phyloP scores from a whole-genome alignment of 2,329 filamentous ascomycete genomes.

The Macrophomina pseudophaseolina region DNA sequence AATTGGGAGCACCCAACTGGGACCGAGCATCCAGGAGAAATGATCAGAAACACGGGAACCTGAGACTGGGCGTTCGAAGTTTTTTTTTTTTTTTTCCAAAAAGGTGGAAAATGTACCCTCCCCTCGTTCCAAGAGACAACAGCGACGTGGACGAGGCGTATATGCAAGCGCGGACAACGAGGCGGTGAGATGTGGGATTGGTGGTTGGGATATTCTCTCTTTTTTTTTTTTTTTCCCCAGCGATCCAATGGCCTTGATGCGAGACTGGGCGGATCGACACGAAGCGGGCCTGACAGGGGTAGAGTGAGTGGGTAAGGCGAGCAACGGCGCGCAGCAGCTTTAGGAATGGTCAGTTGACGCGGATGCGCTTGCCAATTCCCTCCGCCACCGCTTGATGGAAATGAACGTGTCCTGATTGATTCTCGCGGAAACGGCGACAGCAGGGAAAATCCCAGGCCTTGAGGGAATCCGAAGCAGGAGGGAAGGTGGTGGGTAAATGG shows the following conservation, averaged over 20 bases:
- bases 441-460: too few species aligned
- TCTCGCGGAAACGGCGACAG: too few species aligned
- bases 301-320: background rate
- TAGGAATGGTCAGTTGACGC: background rate
- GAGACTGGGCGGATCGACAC: background rate
- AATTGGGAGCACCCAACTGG: background rate
- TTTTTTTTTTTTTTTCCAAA: too few species aligned
- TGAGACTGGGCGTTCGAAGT: too few species aligned
- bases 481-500: too few species aligned
- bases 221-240: background rate
- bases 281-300: background rate
- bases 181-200: slow-evolving; percentile 10
- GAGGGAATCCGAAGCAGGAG: too few species aligned
- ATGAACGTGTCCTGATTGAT: too few species aligned
- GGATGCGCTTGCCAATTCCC: background rate
- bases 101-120: background rate
- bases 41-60: too few species aligned
- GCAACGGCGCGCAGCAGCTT: background rate
- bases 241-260: slow-evolving; percentile 2
- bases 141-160: background rate
- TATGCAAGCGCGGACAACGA: background rate
- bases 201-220: background rate
- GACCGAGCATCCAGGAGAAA: too few species aligned
- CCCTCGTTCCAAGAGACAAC: background rate
- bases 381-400: too few species aligned